These are phyloP conservation scores for Colletotrichum tropicicola DNA, from an alignment of 2,329 filamentous ascomycete genomes.

Conservation along the genomic window DNA sequence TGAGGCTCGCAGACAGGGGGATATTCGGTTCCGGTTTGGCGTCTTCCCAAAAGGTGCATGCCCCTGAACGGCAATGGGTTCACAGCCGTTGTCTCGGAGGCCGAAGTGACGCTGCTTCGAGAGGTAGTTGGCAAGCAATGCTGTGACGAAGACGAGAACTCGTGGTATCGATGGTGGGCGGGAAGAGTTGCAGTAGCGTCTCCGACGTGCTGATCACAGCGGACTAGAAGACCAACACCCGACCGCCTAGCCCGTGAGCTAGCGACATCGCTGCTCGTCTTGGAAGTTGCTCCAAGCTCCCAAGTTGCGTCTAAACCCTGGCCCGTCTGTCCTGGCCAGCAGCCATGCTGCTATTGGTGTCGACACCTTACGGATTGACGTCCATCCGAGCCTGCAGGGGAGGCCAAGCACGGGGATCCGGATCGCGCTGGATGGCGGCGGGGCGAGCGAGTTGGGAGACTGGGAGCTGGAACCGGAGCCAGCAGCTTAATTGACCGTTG, in stretches of 20 bases:
- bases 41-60: constrained; percentile 4
- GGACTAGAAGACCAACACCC: neutral
- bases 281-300: neutral
- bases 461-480: neutral
- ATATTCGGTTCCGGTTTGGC: constrained; percentile 2
- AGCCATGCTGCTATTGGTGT: neutral
- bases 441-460: neutral
- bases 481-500: neutral
- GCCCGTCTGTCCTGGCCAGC: neutral
- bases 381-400: constrained; percentile 1
- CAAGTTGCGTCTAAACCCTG: neutral
- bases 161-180: neutral
- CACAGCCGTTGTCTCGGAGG: neutral
- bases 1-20: constrained; percentile 10
- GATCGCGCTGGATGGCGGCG: neutral
- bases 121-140: neutral
- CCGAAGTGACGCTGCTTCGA: neutral
- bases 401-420: constrained; percentile 15
- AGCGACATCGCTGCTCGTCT: neutral
- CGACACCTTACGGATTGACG: neutral
- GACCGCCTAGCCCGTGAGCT: neutral
- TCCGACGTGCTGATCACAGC: neutral
- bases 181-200: constrained; percentile 6
- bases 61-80: neutral
- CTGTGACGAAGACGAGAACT: neutral